A percentile compares a stretch with the other conserved stretches of the same genome.
Conservation (phyloP, 768 basidiomycete genomes). For the Tephrocybe sp. region DNA sequence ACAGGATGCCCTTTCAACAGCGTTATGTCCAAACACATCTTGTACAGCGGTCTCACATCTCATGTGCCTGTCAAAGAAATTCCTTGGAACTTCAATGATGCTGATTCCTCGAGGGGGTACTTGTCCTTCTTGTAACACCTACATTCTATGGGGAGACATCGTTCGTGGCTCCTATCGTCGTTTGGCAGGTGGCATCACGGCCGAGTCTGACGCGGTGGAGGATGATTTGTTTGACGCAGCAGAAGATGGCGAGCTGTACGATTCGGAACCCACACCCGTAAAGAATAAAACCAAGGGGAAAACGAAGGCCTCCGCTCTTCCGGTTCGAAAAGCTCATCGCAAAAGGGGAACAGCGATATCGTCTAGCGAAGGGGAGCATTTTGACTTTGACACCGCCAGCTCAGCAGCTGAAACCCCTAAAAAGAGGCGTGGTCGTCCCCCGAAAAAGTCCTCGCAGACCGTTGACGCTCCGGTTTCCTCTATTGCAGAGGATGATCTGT, state of each 20-base stretch:
- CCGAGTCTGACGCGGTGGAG: conserved; percentile 19
- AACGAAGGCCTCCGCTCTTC: background rate
- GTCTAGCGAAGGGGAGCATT: conserved; percentile 5
- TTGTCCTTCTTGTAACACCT: conserved; percentile 50
- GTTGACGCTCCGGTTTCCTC: no score
- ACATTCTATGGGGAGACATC: conserved; percentile 69
- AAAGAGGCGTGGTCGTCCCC: no score
- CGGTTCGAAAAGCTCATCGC: background rate
- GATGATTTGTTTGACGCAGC: background rate
- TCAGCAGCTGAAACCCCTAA: no score
- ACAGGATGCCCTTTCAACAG: conserved; percentile 48
- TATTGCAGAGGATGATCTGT: background rate
- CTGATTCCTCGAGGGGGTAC: conserved; percentile 63
- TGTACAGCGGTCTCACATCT: conserved; percentile 60
- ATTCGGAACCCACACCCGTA: conserved; percentile 10
- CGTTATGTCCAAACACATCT: conserved; percentile 48
- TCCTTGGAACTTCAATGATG: conserved; percentile 28
- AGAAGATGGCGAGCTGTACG: conserved; percentile 33
- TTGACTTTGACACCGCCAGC: background rate
- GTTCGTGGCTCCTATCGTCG: conserved; percentile 61
- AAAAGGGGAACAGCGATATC: no score
- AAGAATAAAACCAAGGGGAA: background rate
- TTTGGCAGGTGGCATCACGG: conserved; percentile 27
- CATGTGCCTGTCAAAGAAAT: conserved; percentile 48
- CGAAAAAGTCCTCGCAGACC: no score